Evolutionary conservation across 1,139 yeast genomes (phyloP).

Genomic region (Saccharomycopsis hybrid): DNA sequence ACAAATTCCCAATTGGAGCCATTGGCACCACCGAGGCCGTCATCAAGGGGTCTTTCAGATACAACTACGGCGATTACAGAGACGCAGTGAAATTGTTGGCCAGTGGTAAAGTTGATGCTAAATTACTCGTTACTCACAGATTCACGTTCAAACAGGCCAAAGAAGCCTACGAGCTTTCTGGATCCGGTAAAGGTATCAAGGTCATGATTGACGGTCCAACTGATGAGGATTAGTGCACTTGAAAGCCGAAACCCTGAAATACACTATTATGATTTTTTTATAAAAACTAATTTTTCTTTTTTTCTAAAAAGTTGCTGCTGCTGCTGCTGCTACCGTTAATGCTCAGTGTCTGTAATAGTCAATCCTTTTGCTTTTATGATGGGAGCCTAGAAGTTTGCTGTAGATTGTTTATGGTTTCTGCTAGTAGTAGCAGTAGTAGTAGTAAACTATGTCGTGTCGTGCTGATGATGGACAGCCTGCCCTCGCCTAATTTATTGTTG

Average conservation of each 20-base stretch:
- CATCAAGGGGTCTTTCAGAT: conserved; percentile 75
- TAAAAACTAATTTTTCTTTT: neutral
- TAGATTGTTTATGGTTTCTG: no score
- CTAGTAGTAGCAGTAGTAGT: no score
- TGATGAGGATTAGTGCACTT: conserved; percentile 11
- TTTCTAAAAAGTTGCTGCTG: no score
- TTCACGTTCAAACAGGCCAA: conserved; percentile 69
- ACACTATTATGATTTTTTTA: no score
- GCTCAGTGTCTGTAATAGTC: no score
- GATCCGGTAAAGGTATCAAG: conserved; percentile 49
- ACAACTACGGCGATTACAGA: conserved; percentile 71
- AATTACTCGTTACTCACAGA: conserved; percentile 69
- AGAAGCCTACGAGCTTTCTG: conserved; percentile 66
- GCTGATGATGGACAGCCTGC: no score
- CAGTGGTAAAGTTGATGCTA: conserved; percentile 55
- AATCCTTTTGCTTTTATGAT: no score
- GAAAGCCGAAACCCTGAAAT: neutral
- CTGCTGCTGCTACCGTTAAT: no score
- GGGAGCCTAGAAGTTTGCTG: no score
- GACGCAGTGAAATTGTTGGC: conserved; percentile 64
- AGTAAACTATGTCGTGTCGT: no score
- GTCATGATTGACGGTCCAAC: conserved; percentile 53
- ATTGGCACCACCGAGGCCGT: conserved; percentile 64
- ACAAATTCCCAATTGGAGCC: conserved; percentile 65
- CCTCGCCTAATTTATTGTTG: no score